Base-by-base conservation (phyloP, 129 eudicot genomes). In the Logfia minima region DNA sequence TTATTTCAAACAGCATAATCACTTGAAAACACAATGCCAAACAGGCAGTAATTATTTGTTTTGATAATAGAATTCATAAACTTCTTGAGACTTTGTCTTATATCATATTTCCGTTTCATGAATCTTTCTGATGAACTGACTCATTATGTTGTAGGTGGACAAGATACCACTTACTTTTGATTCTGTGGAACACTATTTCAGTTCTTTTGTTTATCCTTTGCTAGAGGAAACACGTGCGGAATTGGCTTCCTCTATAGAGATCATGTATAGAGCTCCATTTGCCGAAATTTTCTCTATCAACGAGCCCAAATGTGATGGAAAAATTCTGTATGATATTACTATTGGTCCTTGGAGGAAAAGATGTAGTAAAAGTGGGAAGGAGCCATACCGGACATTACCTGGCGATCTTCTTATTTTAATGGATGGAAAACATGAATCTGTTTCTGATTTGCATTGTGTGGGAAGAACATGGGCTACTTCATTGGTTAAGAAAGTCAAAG, bases 151-250 rank as follows among this genome's bases (percentile, higher is more conserved):
- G 60, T n/a, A 53, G 60, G 60, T 53, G 60, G 22, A 53, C 60
- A 53, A 53, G 60, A 53, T 53, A 53, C 60, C 60, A 16, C 60
- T 53, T 53, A 53, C 60, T 53, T 53, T 53, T 53, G 60, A 53
- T 53, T 53, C 60, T 5, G 22, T 1, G 19, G 7, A 53, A 17
- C 60, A 53, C 19, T 53, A 53, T 16, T 53, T 53, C 22, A 53
- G 60, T 17, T 53, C 60, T 17, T 53, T 53, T 53, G 60, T 53
- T 53, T 53, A 53, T 17, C 60, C 56, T 51, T 51, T 51, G 56
- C 56, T 51, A 11, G 56, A 51, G 56, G 56, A 51, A 14, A 51
- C 56, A 18, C 60, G 60, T 53, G 60, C 22, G 5, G 60, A 17
- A 53, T 6, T 53, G 19, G 60, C 60, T 53, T 53, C 19, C 60